phyloP scores from a whole-genome alignment of 2,329 filamentous ascomycete genomes.

The Botrytis cinerea region DNA sequence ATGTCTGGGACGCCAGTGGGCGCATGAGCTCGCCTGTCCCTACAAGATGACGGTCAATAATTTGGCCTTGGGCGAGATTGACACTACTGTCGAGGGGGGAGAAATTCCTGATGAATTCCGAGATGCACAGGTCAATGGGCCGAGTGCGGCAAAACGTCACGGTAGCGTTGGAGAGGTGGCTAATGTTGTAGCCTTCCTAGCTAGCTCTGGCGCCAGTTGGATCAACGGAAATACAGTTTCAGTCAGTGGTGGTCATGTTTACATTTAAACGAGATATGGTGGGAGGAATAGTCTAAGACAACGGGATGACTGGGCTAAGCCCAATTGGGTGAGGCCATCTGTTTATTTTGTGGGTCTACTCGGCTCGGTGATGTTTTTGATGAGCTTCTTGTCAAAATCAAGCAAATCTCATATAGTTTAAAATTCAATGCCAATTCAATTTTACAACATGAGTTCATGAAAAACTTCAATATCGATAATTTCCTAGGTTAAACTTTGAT shows the following conservation, averaged over 20 bases:
- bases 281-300: neutral
- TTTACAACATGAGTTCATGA: neutral
- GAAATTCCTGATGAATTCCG: neutral
- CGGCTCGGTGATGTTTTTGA: too few relatives aligned
- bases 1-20: constrained; percentile 59
- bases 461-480: neutral
- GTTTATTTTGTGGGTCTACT: neutral
- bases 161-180: constrained; percentile 22
- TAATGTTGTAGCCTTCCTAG: constrained; percentile 18
- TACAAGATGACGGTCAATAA: constrained; percentile 23
- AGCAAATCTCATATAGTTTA: neutral
- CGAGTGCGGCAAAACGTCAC: constrained; percentile 17
- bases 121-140: neutral
- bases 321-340: neutral
- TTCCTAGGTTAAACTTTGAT: neutral
- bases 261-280: neutral
- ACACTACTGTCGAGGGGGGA: neutral
- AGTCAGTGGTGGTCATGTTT: constrained; percentile 19
- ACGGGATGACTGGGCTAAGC: neutral
- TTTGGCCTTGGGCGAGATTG: neutral
- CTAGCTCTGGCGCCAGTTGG: constrained; percentile 22
- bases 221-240: constrained; percentile 20
- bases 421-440: neutral
- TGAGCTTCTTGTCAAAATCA: too few relatives aligned
- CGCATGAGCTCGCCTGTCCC: constrained; percentile 39